Base-by-base conservation (phyloP, 805 yeast genomes). In the Saturnispora sanitii region DNA sequence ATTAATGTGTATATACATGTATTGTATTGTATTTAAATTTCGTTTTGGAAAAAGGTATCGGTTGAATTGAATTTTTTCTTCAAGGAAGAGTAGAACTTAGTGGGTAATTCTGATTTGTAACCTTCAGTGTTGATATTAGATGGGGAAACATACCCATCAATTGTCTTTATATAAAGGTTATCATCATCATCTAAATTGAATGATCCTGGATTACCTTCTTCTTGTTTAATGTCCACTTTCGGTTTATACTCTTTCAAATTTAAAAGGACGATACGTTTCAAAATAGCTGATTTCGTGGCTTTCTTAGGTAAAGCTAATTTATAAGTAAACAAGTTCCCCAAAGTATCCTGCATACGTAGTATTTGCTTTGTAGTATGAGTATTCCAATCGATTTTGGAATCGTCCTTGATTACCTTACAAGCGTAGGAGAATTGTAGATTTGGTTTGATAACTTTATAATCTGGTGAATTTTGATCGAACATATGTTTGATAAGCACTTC, bases 311-410 rank as follows among this genome's bases (percentile, higher is more conserved):
- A 48, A 19, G 52, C 45, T 16, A 66, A 64, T 32, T 62, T 68
- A 48, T 59, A 70, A 1, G 82, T 62, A 49, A 62, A 67, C 12
- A 81, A 47, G 0, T 76, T 68, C 0, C 88, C 90, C 36, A 82
- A 52, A 0, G 79, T 75, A 42, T 70, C 70, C n/a, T n/a, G n/a
- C n/a, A n/a, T n/a, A n/a, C n/a, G n/a, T n/a, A n/a, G n/a, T n/a
- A n/a, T n/a, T n/a, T n/a, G n/a, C n/a, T n/a, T 29, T 55, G 52
- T 31, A 66, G 55, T 27, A 76, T 62, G 6, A 64, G 41, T 1
- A 81, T 60, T 6, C 86, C 90, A 82, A 3, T 61, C 31, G 2
- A 80, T 62, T 30, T 65, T 63, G 6, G 61, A 54, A 56, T 66
- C 68, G 1, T 51, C 40, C 0, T 73, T 59, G 1, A 58, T 50